Evolutionary conservation across 1,284 basidiomycete species (phyloP), one percentile per base, ranked within the genome.

Genomic region (Kalmanozyma brasiliensis): DNA sequence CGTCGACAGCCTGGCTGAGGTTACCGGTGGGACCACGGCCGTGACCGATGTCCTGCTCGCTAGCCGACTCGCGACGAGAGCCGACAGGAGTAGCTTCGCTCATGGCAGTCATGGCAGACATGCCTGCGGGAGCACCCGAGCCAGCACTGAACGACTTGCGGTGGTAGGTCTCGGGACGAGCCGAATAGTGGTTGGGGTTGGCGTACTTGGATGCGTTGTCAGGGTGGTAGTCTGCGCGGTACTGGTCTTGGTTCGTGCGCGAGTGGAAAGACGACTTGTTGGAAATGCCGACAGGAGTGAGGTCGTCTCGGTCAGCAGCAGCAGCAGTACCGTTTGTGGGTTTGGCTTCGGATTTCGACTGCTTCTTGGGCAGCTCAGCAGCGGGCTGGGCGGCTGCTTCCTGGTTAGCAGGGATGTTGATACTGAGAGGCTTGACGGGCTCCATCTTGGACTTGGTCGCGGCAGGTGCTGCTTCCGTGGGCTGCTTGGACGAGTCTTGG

Each of bases 161-260:
- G 40, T 76, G 76, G 58, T 77, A 76, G 34, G 74, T 73, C 11
- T 76, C 60, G 14, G 74, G 74, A 23, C 74, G 60, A 29, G 74
- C 68, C 37, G 76, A 77, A 47, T 77, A 77, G 56, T 77, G 76
- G 20, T 67, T 69, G 8, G 76, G 67, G 49, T 76, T 77, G 34
- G 63, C 63, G 30, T 75, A 76, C 53, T 65, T 74, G 45, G 52
- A 68, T 16, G 63, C 52, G 33, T 73, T 66, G 49, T 68, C 62
- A 17, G 62, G 64, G 20, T 76, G 73, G 37, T 77, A 74, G 11
- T 74, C 67, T 11, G 72, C 60, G 35, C 53, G 51, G 59, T 58
- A 64, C 17, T 48, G 47, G 22, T 57, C 49, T 16, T 63, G 64
- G 43, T 55, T 70, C 46, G 60, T 69, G 37, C 76, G 64, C 17